phyloP scores from a whole-genome alignment of 441 rosid genomes.

The Arabidopsis hybrid region DNA sequence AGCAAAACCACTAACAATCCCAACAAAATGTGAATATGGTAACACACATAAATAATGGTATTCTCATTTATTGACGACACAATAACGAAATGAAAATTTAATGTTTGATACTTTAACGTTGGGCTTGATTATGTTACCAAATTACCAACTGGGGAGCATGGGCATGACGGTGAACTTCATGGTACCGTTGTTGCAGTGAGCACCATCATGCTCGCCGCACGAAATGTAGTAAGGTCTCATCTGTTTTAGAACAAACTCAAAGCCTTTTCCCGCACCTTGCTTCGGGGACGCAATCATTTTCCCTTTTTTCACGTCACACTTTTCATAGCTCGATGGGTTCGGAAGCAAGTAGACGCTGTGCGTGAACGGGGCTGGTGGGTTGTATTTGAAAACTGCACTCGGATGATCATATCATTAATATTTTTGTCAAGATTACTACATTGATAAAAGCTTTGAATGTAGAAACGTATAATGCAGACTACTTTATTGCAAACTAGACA shows the following conservation, averaged over 20 bases:
- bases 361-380: constrained; percentile 55
- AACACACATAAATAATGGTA: constrained; percentile 19
- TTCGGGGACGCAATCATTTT: constrained; percentile 53
- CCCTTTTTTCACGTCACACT: constrained; percentile 53
- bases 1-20: constrained; percentile 22
- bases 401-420: background rate
- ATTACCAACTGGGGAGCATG: constrained; percentile 49
- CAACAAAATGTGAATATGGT: constrained; percentile 21
- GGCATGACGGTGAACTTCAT: constrained; percentile 72
- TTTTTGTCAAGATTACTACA: background rate
- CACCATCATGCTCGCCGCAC: constrained; percentile 60
- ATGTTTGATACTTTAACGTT: background rate
- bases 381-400: constrained; percentile 66
- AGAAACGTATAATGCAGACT: background rate
- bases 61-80: constrained; percentile 36
- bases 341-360: constrained; percentile 69
- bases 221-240: constrained; percentile 65
- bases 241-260: constrained; percentile 52
- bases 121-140: constrained; percentile 5
- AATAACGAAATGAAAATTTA: constrained; percentile 16
- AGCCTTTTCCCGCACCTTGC: constrained; percentile 61
- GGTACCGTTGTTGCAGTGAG: constrained; percentile 61
- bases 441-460: background rate
- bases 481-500: no score
- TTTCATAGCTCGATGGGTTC: constrained; percentile 50